These are phyloP conservation scores for Mariannaea sp. DNA, from an alignment of 2,329 filamentous ascomycete genomes.

Conservation along the genomic window DNA sequence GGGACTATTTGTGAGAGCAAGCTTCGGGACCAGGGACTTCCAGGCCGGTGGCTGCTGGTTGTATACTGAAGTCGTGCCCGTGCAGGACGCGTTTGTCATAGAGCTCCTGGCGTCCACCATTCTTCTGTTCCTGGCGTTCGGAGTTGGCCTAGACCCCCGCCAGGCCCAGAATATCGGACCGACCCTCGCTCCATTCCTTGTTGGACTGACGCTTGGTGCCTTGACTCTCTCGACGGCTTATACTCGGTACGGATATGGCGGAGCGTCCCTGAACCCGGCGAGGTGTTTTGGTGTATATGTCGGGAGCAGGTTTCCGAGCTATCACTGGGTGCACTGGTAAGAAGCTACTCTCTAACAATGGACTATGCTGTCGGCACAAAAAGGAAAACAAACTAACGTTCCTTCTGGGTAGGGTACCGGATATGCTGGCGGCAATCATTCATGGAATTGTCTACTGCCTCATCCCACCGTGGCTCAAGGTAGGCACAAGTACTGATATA, in stretches of 20 bases:
- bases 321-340: conserved; percentile 38
- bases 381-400: background rate
- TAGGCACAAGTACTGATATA: background rate
- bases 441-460: conserved; percentile 27
- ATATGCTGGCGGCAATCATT: conserved; percentile 15
- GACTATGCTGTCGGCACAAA: rapidly evolving
- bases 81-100: conserved; percentile 47
- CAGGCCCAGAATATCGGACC: conserved; percentile 55
- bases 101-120: conserved; percentile 55
- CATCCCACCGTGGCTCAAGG: conserved; percentile 27
- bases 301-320: conserved; percentile 28
- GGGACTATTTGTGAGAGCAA: conserved; percentile 30
- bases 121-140: conserved; percentile 56
- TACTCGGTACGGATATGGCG: conserved; percentile 34
- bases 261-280: conserved; percentile 29
- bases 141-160: conserved; percentile 58
- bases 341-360: too few species aligned
- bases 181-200: conserved; percentile 54
- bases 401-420: conserved; percentile 21
- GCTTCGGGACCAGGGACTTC: conserved; percentile 39
- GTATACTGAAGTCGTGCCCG: conserved; percentile 31
- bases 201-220: conserved; percentile 48
- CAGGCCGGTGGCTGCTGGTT: conserved; percentile 40
- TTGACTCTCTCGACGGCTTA: conserved; percentile 43
- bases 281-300: conserved; percentile 32